Percentiles rank a stretch among this genome's conserved stretches.
These are phyloP conservation scores for Xylariaceae sp. DNA, from an alignment of 2,329 filamentous ascomycete genomes.

Conservation along the genomic window DNA sequence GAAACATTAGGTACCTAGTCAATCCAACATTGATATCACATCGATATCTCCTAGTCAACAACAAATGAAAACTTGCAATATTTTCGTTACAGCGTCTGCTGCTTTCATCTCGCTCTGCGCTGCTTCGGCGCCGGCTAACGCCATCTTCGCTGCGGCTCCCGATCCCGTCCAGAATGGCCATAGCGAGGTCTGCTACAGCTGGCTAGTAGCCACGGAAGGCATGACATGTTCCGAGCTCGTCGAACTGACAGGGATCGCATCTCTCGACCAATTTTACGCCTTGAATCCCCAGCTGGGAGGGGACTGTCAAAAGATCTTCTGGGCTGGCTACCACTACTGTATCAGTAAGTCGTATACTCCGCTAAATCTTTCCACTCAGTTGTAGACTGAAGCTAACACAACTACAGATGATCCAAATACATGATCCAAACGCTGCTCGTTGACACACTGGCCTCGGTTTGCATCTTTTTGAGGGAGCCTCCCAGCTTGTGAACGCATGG, in stretches of 20 bases:
- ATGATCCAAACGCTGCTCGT: too few relatives aligned
- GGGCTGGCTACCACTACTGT: slow-evolving; percentile 10
- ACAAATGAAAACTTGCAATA: slow-evolving; percentile 8
- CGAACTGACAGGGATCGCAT: not conserved
- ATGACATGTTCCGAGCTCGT: slow-evolving; percentile 5
- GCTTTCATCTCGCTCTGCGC: slow-evolving; percentile 1
- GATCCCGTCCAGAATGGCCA: slow-evolving; percentile 12
- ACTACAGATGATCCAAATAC: too few relatives aligned
- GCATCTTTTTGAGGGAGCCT: too few relatives aligned
- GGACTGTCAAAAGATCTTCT: slow-evolving; percentile 6
- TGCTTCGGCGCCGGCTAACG: not conserved
- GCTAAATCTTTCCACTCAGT: too few relatives aligned
- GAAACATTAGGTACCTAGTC: too few relatives aligned
- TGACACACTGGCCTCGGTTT: too few relatives aligned
- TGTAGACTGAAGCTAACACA: too few relatives aligned
- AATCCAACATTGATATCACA: too few relatives aligned
- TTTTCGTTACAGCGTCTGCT: slow-evolving; percentile 1
- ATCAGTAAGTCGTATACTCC: too few relatives aligned
- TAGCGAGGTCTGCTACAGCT: too few relatives aligned
- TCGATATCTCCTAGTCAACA: too few relatives aligned
- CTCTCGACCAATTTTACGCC: not conserved
- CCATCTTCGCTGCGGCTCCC: not conserved
- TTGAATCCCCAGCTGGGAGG: slow-evolving; percentile 8
- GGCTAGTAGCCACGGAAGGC: slow-evolving; percentile 7
- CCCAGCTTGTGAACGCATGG: too few relatives aligned